Base-by-base conservation (phyloP, 1,284 basidiomycete species). In the Ceratobasidium sp. region DNA sequence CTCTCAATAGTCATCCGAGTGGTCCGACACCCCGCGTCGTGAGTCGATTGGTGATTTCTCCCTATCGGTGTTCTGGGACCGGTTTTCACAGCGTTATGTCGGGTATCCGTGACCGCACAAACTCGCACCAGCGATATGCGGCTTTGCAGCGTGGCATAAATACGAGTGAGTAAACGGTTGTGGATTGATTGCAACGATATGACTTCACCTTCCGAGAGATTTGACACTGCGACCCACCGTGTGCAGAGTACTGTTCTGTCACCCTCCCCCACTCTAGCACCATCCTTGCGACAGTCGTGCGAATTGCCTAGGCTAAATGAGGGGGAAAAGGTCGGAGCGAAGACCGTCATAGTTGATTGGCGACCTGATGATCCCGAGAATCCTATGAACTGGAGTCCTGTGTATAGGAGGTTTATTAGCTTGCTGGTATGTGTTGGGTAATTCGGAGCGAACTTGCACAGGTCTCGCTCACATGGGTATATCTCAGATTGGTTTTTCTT, bases 341-440 rank as follows among this genome's bases (percentile, higher is more conserved):
- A 17, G 27, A 47, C 52, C 1, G 35, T 67, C 35, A 12, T 47
- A 2, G 42, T 68, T 12, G 65, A 56, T 25, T 68, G 65, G 65
- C 38, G 34, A 0, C 35, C 53, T 2, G 25, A 47, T 22, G 65
- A 68, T 42, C 65, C 65, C 31, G 65, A 56, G 25, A 68, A 68
- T 29, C 65, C 65, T 20, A 55, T 68, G 52, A 68, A 68, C 20
- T 68, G 65, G 65, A 54, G 17, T 13, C 2, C 34, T n/a, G 29
- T 38, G 2, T 55, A 47, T 47, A 45, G 65, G 35, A 34, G 31
- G 29, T 13, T 34, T 12, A 12, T 68, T 49, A 50, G 64, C 27
- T 35, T 22, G 25, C 17, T 45, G 13, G 38, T 68, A 49, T 32
- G 65, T 49, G 47, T 15, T 17, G 12, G 10, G 10, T 40, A 40